Conservation (phyloP, 108 stramenopile genomes). For the Seminavis robusta region DNA sequence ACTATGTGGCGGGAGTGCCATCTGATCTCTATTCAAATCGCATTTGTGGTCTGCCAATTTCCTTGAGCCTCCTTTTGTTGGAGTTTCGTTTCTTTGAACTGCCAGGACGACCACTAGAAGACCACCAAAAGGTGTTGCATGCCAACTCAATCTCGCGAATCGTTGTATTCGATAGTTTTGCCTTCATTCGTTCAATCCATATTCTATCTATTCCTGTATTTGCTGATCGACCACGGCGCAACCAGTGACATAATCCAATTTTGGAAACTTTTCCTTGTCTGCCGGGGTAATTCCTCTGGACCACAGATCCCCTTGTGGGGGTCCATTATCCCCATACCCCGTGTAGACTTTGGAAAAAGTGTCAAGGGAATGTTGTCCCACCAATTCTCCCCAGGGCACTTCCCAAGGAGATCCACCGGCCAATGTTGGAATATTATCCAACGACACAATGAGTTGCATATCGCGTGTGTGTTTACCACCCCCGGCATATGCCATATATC, state of each 20-base stretch:
- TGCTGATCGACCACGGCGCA: conserved; percentile 56
- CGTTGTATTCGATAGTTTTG: no score
- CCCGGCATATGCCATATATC: conserved; percentile 77
- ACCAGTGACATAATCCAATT: conserved; percentile 48
- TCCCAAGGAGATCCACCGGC: conserved; percentile 84
- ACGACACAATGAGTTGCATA: conserved; percentile 71
- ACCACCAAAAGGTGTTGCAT: no score
- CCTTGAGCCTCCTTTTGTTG: no score
- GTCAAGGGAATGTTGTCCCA: conserved; percentile 45
- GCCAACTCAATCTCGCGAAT: no score
- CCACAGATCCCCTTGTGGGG: conserved; percentile 33
- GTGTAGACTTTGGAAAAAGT: conserved; percentile 52
- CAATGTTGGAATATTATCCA: conserved; percentile 41
- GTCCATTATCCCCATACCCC: conserved; percentile 62
- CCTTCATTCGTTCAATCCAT: no score
- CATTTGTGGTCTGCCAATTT: no score
- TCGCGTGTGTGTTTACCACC: conserved; percentile 51
- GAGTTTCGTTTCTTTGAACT: no score
- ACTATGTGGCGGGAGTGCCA: no score
- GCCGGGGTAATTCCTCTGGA: conserved; percentile 37
- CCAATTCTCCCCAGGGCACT: conserved; percentile 61
- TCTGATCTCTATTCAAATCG: no score
- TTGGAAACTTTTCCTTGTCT: conserved; percentile 34
- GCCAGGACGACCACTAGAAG: no score
- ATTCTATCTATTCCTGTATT: no score